These are phyloP conservation scores for Lentinula detonsa DNA, from an alignment of 768 basidiomycete species.

Conservation along the genomic window DNA sequence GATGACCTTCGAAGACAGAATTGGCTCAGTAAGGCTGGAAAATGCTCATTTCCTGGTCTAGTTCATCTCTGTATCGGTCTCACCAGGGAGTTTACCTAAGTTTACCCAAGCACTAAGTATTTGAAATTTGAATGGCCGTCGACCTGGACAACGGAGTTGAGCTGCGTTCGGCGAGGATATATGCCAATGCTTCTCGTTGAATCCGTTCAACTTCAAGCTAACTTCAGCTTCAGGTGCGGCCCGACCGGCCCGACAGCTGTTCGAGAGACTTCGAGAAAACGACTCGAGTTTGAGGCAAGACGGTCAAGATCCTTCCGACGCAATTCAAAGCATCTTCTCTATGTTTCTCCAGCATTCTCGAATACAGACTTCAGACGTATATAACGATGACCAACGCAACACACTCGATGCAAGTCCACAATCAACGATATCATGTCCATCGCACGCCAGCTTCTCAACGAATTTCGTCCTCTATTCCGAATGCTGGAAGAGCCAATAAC, in stretches of 20 bases:
- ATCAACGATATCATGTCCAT: slow-evolving; percentile 47
- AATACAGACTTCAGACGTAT: background rate
- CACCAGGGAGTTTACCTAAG: no score
- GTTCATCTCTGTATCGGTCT: no score
- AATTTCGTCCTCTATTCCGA: slow-evolving; percentile 71
- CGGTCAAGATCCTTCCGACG: background rate
- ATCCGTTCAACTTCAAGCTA: no score
- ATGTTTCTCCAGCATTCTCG: background rate
- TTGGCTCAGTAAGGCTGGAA: no score
- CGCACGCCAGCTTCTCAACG: slow-evolving; percentile 56
- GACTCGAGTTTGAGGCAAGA: background rate
- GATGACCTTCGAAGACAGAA: no score
- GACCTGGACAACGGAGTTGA: no score
- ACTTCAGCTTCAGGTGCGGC: background rate
- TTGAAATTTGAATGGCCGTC: no score
- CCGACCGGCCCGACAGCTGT: background rate
- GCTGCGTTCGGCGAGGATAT: no score
- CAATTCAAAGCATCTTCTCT: background rate
- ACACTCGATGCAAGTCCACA: background rate
- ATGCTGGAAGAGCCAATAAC: slow-evolving; percentile 68
- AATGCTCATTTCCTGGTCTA: no score
- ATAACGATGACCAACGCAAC: background rate
- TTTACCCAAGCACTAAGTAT: no score
- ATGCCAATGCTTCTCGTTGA: no score
- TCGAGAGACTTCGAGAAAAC: background rate